phyloP scores from a whole-genome alignment of 768 basidiomycete species.

The Polyporus arcularius region DNA sequence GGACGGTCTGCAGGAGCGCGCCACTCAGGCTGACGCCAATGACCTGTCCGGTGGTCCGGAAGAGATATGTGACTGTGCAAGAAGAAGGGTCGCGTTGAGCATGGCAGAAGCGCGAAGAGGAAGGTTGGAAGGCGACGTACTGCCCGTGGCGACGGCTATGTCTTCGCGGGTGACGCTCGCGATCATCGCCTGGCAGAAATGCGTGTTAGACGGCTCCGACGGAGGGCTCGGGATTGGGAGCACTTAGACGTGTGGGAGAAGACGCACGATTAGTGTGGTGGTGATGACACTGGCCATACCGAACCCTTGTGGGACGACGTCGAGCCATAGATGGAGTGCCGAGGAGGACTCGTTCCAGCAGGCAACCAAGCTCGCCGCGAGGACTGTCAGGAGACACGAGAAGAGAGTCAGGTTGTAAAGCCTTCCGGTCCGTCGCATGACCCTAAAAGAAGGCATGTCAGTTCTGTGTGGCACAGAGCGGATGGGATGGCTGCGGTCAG shows the following conservation, averaged over 20 bases:
- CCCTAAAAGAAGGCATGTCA: conserved; percentile 45
- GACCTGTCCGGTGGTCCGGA: conserved; percentile 93
- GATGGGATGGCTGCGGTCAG: conserved; percentile 6
- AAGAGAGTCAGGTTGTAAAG: conserved; percentile 74
- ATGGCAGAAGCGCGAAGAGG: neutral
- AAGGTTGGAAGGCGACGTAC: conserved; percentile 48
- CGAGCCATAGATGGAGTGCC: conserved; percentile 68
- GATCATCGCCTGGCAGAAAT: conserved; percentile 72
- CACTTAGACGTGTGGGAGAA: neutral
- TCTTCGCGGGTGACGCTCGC: conserved; percentile 78
- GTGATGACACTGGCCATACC: conserved; percentile 86
- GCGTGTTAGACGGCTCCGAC: conserved; percentile 1
- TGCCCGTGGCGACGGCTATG: conserved; percentile 87
- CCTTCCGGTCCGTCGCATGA: conserved; percentile 86
- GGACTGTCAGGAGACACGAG: conserved; percentile 60
- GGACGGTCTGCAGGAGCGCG: conserved; percentile 78
- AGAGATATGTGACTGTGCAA: conserved; percentile 82
- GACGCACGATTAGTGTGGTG: conserved; percentile 78
- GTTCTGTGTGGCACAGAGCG: neutral
- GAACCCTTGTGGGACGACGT: conserved; percentile 79
- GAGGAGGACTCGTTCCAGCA: conserved; percentile 69
- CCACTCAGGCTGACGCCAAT: conserved; percentile 90
- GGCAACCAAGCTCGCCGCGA: conserved; percentile 61
- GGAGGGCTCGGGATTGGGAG: neutral
- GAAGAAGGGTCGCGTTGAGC: conserved; percentile 1